These are phyloP conservation scores for Tuber calosporum DNA, from an alignment of 495 filamentous ascomycete species.

Conservation along the genomic window DNA sequence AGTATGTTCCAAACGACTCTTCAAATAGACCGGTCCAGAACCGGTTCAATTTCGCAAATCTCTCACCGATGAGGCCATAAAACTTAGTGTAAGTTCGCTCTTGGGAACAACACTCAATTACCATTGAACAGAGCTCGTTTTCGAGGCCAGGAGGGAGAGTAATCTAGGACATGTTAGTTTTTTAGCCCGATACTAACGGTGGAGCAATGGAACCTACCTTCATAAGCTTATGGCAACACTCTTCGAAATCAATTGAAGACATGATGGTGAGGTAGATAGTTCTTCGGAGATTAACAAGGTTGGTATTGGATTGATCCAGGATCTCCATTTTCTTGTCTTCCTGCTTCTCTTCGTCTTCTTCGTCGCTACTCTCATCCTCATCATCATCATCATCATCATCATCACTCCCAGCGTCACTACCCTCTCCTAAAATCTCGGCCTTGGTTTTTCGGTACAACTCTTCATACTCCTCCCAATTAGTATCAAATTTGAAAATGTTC, in stretches of 20 bases:
- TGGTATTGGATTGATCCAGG: constrained; percentile 93
- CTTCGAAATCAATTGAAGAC: constrained; percentile 88
- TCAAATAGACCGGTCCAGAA: constrained; percentile 91
- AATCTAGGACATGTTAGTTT: constrained; percentile 45
- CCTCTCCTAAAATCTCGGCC: constrained; percentile 91
- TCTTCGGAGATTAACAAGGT: constrained; percentile 83
- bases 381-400: constrained; percentile 61
- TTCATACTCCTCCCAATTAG: constrained; percentile 85
- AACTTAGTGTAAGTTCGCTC: constrained; percentile 95
- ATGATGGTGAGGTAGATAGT: constrained; percentile 97
- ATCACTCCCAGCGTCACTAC: constrained; percentile 63
- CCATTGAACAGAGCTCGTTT: constrained; percentile 85
- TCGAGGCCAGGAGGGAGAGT: constrained; percentile 82
- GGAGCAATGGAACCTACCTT: constrained; percentile 47
- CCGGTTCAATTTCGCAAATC: constrained; percentile 90
- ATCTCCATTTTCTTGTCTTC: constrained; percentile 71
- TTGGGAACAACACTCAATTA: constrained; percentile 91
- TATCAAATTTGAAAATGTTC: constrained; percentile 92
- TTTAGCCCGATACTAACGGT: background rate
- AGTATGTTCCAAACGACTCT: constrained; percentile 79
- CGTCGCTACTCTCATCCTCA: constrained; percentile 70
- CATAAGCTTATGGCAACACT: constrained; percentile 91
- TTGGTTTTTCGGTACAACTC: constrained; percentile 80
- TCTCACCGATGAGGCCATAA: constrained; percentile 86
- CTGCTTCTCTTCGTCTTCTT: constrained; percentile 61